Evolutionary conservation across 2,329 filamentous ascomycete genomes (phyloP).

Genomic region (Aspergillus sp.): DNA sequence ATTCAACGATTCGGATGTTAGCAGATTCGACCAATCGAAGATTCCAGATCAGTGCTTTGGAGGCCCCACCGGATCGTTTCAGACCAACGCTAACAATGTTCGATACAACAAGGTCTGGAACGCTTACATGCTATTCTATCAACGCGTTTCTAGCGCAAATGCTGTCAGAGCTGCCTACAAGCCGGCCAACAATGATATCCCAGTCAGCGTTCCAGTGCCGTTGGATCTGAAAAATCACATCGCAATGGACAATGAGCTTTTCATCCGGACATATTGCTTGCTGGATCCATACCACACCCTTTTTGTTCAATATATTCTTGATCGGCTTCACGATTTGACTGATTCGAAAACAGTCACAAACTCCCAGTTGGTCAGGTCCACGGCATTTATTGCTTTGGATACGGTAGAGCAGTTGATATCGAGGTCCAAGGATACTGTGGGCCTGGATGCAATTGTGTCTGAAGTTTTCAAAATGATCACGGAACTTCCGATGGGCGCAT

Average conservation of each 20-base stretch:
- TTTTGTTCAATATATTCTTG: constrained; percentile 60
- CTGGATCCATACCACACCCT: constrained; percentile 64
- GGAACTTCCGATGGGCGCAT: constrained; percentile 50
- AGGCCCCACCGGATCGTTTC: constrained; percentile 54
- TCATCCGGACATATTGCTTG: constrained; percentile 70
- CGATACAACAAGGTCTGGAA: constrained; percentile 65
- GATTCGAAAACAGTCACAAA: constrained; percentile 45
- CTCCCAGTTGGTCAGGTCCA: constrained; percentile 39
- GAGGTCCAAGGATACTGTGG: constrained; percentile 60
- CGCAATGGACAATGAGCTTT: constrained; percentile 61
- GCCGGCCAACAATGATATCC: constrained; percentile 41
- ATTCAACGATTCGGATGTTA: constrained; percentile 87
- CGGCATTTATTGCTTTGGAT: constrained; percentile 40
- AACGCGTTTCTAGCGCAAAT: constrained; percentile 63
- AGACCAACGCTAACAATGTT: constrained; percentile 38
- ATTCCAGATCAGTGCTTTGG: constrained; percentile 76
- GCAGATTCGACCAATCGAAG: constrained; percentile 62
- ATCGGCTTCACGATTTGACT: constrained; percentile 47
- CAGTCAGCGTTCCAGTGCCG: constrained; percentile 43
- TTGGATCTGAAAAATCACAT: constrained; percentile 50
- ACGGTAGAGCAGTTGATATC: constrained; percentile 72
- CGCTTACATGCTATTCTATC: constrained; percentile 98
- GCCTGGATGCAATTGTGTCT: constrained; percentile 52
- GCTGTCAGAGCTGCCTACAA: constrained; percentile 46
- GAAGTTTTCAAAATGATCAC: constrained; percentile 47